phyloP scores from a whole-genome alignment of 2,329 filamentous ascomycete species.

The Diplodia seriata region DNA sequence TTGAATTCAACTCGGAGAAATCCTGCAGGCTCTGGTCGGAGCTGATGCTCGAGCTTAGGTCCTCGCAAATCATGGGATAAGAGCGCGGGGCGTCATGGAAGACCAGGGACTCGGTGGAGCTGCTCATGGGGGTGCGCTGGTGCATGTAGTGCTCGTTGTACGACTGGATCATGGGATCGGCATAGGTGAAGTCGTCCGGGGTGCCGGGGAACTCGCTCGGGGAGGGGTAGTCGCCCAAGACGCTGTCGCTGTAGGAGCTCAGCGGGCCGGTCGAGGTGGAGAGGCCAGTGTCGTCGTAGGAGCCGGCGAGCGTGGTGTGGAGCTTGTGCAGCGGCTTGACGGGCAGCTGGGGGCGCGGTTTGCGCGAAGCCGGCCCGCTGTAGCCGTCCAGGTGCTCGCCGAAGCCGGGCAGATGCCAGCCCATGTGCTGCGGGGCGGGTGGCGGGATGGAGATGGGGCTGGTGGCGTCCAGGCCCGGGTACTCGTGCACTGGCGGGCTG shows the following conservation, averaged over 20 bases:
- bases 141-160: conserved; percentile 45
- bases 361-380: conserved; percentile 45
- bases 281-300: conserved; percentile 51
- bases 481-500: conserved; percentile 41
- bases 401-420: conserved; percentile 49
- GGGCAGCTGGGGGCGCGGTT: conserved; percentile 48
- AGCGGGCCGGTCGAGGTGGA: conserved; percentile 56
- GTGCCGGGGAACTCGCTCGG: conserved; percentile 57
- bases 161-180: conserved; percentile 47
- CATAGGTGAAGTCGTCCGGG: conserved; percentile 52
- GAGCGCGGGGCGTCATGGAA: conserved; percentile 47
- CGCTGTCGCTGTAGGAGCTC: conserved; percentile 55
- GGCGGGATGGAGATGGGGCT: conserved; percentile 51
- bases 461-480: conserved; percentile 46
- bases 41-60: conserved; percentile 55
- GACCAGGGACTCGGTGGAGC: conserved; percentile 48
- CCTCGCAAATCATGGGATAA: conserved; percentile 46
- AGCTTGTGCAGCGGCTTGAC: conserved; percentile 52
- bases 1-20: conserved; percentile 50
- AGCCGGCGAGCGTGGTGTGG: conserved; percentile 50
- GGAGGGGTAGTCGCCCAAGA: conserved; percentile 51
- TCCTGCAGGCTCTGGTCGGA: conserved; percentile 55
- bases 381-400: conserved; percentile 49
- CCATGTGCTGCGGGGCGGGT: conserved; percentile 44
- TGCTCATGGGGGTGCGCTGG: conserved; percentile 46